Conservation (phyloP, 2,329 filamentous ascomycete genomes). For the Nannizzia gypsea region DNA sequence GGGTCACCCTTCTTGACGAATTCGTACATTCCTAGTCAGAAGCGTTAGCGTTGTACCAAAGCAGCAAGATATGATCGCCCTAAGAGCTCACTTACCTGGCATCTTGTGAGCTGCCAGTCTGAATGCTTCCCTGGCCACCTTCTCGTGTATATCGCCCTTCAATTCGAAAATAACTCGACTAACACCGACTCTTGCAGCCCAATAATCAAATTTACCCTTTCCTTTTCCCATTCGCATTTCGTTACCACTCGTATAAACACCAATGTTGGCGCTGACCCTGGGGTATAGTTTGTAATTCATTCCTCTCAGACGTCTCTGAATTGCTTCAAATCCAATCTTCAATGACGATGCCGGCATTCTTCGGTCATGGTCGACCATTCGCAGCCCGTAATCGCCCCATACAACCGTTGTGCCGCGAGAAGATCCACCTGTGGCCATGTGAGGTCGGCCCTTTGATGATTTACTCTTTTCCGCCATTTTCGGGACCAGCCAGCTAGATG, state of each 20-base stretch:
- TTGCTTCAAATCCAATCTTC: slow-evolving; percentile 85
- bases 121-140: slow-evolving; percentile 87
- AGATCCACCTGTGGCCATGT: slow-evolving; percentile 82
- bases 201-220: slow-evolving; percentile 94
- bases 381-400: slow-evolving; percentile 91
- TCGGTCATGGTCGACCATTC: slow-evolving; percentile 87
- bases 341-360: slow-evolving; percentile 77
- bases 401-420: slow-evolving; percentile 87
- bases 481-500: slow-evolving; percentile 68
- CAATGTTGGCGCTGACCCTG: slow-evolving; percentile 80
- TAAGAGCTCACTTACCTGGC: slow-evolving; percentile 52
- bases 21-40: slow-evolving; percentile 54
- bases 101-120: slow-evolving; percentile 88
- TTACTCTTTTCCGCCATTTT: slow-evolving; percentile 71
- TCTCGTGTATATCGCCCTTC: slow-evolving; percentile 84
- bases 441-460: slow-evolving; percentile 74
- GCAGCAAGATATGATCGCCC: not conserved
- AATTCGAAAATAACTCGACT: slow-evolving; percentile 89
- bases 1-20: slow-evolving; percentile 89
- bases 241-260: slow-evolving; percentile 90
- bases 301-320: slow-evolving; percentile 75
- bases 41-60: not conserved
- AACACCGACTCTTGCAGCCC: slow-evolving; percentile 80
- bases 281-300: slow-evolving; percentile 90
- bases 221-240: slow-evolving; percentile 99